Conservation (phyloP, 2,329 filamentous ascomycete genomes). For the Albophoma yamanashiensis region DNA sequence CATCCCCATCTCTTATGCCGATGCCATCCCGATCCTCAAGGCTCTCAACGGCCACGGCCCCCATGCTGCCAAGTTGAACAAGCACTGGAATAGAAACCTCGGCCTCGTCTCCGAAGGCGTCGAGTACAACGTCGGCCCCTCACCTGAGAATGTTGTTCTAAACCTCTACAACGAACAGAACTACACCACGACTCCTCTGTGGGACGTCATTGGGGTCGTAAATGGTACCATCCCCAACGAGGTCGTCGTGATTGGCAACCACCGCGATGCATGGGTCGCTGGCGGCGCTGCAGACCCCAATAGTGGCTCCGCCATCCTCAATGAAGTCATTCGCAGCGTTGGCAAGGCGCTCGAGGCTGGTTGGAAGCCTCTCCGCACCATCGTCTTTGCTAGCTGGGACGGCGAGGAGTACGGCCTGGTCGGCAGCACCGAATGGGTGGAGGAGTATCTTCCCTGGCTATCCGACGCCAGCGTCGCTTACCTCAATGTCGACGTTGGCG, state of each 20-base stretch:
- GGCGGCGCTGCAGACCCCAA: constrained; percentile 80
- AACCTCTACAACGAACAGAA: constrained; percentile 72
- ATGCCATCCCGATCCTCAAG: constrained; percentile 79
- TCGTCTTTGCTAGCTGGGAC: constrained; percentile 81
- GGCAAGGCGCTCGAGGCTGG: constrained; percentile 54
- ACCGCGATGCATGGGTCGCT: constrained; percentile 81
- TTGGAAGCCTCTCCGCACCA: constrained; percentile 62
- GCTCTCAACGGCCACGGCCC: constrained; percentile 85
- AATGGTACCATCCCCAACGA: constrained; percentile 80
- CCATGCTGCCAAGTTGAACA: constrained; percentile 60
- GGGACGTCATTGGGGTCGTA: constrained; percentile 88
- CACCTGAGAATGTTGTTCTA: constrained; percentile 58
- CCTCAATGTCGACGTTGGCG: constrained; percentile 73
- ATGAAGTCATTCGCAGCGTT: constrained; percentile 68
- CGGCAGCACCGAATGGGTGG: constrained; percentile 87
- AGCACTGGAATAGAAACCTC: constrained; percentile 58
- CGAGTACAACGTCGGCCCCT: constrained; percentile 75
- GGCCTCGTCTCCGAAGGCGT: constrained; percentile 73
- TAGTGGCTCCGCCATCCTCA: constrained; percentile 68
- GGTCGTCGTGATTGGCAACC: constrained; percentile 84
- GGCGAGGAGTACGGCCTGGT: constrained; percentile 79
- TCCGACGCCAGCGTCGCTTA: constrained; percentile 65
- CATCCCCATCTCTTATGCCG: constrained; percentile 77
- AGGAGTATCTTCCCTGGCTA: constrained; percentile 80
- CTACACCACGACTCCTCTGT: constrained; percentile 71